phyloP scores from a whole-genome alignment of 2,329 filamentous ascomycete genomes.

The Trichoderma sp. region DNA sequence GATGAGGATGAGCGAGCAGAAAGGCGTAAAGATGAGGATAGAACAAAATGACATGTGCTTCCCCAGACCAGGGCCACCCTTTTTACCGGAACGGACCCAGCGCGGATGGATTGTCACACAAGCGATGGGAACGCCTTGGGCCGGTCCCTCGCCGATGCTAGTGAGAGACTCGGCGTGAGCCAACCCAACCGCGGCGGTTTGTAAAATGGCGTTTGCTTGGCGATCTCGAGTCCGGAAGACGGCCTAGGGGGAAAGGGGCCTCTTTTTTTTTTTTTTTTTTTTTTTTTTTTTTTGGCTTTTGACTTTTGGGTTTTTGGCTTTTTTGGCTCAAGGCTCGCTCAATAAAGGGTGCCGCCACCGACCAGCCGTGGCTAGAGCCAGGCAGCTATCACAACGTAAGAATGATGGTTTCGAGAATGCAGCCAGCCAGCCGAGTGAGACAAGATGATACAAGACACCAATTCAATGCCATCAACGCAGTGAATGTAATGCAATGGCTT shows the following conservation, averaged over 20 bases:
- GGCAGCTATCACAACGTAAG: background rate
- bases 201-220: constrained; percentile 15
- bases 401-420: background rate
- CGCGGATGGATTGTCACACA: constrained; percentile 9
- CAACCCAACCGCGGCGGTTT: constrained; percentile 10
- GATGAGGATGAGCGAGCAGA: constrained; percentile 19
- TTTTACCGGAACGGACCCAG: constrained; percentile 19
- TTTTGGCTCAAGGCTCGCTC: no score
- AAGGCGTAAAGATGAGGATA: constrained; percentile 5
- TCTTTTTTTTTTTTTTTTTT: no score
- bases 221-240: constrained; percentile 2
- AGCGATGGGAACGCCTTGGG: constrained; percentile 5
- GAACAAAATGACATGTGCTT: constrained; percentile 21
- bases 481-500: background rate
- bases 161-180: background rate
- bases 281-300: no score
- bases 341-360: constrained; percentile 9
- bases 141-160: constrained; percentile 18
- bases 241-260: background rate
- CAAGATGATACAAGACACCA: background rate
- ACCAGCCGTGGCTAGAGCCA: background rate
- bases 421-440: background rate
- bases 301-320: no score
- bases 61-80: constrained; percentile 20
- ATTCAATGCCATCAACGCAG: background rate